Base-by-base conservation (phyloP, 1,284 basidiomycete genomes). In the Garcileccinum viscosum region DNA sequence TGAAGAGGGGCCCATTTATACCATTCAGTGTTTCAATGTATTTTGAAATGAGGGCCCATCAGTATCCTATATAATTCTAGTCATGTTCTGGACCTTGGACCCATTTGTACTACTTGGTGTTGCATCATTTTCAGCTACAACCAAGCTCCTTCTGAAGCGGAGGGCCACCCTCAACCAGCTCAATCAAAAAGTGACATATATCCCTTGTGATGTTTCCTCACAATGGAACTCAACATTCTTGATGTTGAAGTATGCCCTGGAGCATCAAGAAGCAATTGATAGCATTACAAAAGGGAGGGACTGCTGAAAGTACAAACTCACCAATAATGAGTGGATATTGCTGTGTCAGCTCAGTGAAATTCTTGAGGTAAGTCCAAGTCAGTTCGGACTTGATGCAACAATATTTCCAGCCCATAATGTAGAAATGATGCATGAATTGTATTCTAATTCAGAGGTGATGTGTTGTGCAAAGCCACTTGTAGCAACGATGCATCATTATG, bases 261-360 rank as follows among this genome's bases (percentile, higher is more conserved):
- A 60, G 33, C 33, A 60, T 60, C 12, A 60, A 60, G 12, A 60
- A 60, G 58, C 58, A 2, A 60, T 60, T 35, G 33, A 60, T 35
- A 60, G 58, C 58, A 60, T 60, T 35, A 60, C 58, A 35, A 60
- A 60, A 35, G 58, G 58, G 33, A 59, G 58, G 33, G 58, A 59
- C 19, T 60, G 58, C n/a, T 12, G 33, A 60, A 60, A 35, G 22
- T 60, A 60, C n/a, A 22, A 60, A 35, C 58, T 60, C 12, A 60
- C 58, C 24, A 22, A 60, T 60, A 60, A 60, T 4, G 22, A 60
- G 33, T 60, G 58, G 58, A 60, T 35, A 24, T 33, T 60, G 58
- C 33, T 60, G 22, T 6, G 22, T 60, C 19, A 60, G 58, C 33
- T 60, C 32, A 35, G 33, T 60, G 33, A 60, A 24, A 60, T 60